Conservation (phyloP, 805 yeast species). For the Wickerhamiella nectarea region DNA sequence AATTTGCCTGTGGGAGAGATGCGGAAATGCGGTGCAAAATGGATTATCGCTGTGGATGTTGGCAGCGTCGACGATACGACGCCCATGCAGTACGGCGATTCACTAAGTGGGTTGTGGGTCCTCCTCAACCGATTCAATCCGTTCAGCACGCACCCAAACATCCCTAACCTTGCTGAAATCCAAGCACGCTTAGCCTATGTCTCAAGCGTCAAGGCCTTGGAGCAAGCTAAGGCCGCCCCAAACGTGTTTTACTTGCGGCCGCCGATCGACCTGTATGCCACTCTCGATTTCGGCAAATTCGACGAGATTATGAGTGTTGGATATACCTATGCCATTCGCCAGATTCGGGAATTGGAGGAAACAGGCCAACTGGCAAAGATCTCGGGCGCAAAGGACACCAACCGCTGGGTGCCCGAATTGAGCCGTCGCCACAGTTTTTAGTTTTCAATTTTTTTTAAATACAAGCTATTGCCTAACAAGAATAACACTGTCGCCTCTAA, state of each 20-base stretch:
- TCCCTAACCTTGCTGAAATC: conserved; percentile 89
- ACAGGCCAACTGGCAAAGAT: conserved; percentile 1
- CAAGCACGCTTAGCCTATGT: conserved; percentile 89
- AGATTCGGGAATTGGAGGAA: conserved; percentile 37
- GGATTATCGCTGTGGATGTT: conserved; percentile 86
- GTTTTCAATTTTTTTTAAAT: no score
- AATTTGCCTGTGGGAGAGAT: conserved; percentile 85
- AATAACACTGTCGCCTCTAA: conserved; percentile 95
- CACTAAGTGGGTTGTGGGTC: conserved; percentile 87
- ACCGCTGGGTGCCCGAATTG: conserved; percentile 9
- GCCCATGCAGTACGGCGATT: conserved; percentile 83
- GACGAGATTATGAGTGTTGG: conserved; percentile 83
- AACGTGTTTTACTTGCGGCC: conserved; percentile 86
- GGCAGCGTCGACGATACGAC: conserved; percentile 89
- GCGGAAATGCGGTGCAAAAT: conserved; percentile 72
- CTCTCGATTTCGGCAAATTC: conserved; percentile 82
- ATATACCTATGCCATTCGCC: conserved; percentile 49
- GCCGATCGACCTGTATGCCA: conserved; percentile 83
- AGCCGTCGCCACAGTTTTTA: conserved; percentile 9
- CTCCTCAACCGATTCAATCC: conserved; percentile 78
- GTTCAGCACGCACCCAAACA: conserved; percentile 71
- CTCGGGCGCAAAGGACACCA: conserved; percentile 2
- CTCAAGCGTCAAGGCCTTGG: conserved; percentile 85
- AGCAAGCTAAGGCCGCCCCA: conserved; percentile 66
- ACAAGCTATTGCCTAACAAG: conserved; percentile 45